These are phyloP conservation scores for Rhizophagus clarus DNA, from an alignment of 192 early-diverging fungal species.

Conservation along the genomic window DNA sequence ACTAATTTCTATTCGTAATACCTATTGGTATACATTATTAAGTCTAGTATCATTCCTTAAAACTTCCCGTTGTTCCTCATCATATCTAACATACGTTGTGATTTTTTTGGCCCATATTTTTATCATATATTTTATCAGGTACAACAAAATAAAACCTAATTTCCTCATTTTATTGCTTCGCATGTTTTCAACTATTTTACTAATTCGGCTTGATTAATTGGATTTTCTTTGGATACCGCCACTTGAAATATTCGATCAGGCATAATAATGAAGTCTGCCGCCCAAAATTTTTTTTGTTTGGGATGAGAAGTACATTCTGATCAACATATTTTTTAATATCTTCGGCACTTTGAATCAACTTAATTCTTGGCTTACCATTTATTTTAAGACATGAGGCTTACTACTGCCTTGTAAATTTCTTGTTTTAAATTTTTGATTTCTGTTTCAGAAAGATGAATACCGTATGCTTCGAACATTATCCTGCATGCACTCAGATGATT, in stretches of 20 bases:
- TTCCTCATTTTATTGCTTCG: background rate
- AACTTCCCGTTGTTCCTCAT: too few species aligned
- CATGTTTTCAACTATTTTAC: slow-evolving; percentile 2
- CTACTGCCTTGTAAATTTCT: background rate
- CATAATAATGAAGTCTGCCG: background rate
- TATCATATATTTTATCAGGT: too few species aligned
- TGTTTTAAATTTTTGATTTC: background rate
- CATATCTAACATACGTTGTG: too few species aligned
- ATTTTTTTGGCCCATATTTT: too few species aligned
- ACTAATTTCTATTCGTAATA: too few species aligned
- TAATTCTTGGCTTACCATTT: background rate
- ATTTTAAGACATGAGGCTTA: background rate
- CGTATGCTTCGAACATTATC: background rate
- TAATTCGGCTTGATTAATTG: background rate
- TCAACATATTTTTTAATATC: background rate
- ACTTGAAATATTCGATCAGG: background rate
- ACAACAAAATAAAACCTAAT: background rate
- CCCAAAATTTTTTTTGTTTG: background rate
- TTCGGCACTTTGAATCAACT: background rate
- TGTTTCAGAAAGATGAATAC: background rate
- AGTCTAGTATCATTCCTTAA: too few species aligned
- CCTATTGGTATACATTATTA: too few species aligned
- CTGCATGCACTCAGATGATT: background rate
- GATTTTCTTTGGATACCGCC: background rate
- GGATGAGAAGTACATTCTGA: too few species aligned